A percentile compares a stretch with the other conserved stretches of the same genome.
Evolutionary conservation across 257 asterid genomes (phyloP).

Genomic region (Capsicum pubescens): DNA sequence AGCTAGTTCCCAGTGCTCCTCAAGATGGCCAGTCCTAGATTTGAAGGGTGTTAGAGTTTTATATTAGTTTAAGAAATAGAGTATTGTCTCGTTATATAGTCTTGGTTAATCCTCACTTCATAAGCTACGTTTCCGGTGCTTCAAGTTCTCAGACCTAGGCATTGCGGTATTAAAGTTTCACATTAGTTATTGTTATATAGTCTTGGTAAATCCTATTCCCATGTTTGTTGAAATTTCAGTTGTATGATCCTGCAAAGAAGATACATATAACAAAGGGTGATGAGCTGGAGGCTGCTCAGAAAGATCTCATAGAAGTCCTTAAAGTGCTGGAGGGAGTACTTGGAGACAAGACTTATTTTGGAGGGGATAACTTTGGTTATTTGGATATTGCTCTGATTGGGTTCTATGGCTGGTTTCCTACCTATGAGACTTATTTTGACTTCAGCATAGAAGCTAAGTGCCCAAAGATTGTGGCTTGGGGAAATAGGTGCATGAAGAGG

Average conservation of each 20-base stretch:
- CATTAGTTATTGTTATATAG: too few relatives aligned
- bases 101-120: not conserved
- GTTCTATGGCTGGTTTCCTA: slow-evolving; percentile 26
- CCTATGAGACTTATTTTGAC: slow-evolving; percentile 25
- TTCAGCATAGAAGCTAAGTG: slow-evolving; percentile 43
- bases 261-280: not conserved
- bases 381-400: slow-evolving; percentile 37
- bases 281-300: slow-evolving; percentile 30
- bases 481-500: slow-evolving; percentile 45
- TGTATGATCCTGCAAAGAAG: not conserved
- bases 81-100: not conserved
- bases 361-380: slow-evolving; percentile 40
- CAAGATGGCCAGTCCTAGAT: too few relatives aligned
- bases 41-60: not conserved
- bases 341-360: slow-evolving; percentile 37
- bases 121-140: not conserved
- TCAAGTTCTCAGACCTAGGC: too few relatives aligned
- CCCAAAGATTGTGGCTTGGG: slow-evolving; percentile 52
- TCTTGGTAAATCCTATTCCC: too few relatives aligned
- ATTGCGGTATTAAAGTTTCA: too few relatives aligned
- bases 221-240: too few relatives aligned
- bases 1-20: too few relatives aligned
- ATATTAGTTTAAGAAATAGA: not conserved
- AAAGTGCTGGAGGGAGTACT: slow-evolving; percentile 35
- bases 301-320: slow-evolving; percentile 27